A percentile compares a stretch with the other conserved stretches of the same genome.
Conservation (phyloP, 2,329 filamentous ascomycete genomes). For the Dryadomyces quercus-mongolicae region DNA sequence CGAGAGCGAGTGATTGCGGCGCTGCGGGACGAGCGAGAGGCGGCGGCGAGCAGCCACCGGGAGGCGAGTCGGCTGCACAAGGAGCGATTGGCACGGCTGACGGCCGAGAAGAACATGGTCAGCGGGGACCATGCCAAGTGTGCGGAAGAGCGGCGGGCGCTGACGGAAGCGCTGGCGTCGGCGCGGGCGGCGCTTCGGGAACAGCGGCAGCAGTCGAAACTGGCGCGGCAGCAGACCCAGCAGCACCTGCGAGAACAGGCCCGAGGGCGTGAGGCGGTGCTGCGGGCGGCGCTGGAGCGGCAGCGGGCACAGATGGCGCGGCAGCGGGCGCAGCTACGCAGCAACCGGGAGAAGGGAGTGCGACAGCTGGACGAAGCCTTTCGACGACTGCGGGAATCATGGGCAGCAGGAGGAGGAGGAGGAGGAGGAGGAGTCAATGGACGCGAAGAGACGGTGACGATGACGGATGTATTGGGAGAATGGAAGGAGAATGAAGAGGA, state of each 20-base stretch:
- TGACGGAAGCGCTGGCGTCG: slow-evolving; percentile 2
- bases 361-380: slow-evolving; percentile 13
- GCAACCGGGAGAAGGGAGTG: slow-evolving; percentile 10
- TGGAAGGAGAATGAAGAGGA: slow-evolving; percentile 3
- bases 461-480: slow-evolving; percentile 8
- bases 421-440: too few species aligned
- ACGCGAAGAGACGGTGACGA: slow-evolving; percentile 10
- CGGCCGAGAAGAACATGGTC: slow-evolving; percentile 12
- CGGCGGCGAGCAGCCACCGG: slow-evolving; percentile 11
- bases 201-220: neutral
- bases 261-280: slow-evolving; percentile 6
- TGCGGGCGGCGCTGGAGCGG: slow-evolving; percentile 8
- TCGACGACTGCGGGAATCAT: slow-evolving; percentile 12
- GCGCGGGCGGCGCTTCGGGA: slow-evolving; percentile 6
- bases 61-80: slow-evolving; percentile 10
- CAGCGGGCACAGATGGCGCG: slow-evolving; percentile 6
- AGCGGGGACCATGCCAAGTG: slow-evolving; percentile 12
- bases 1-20: slow-evolving; percentile 13
- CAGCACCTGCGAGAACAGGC: neutral
- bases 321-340: slow-evolving; percentile 5
- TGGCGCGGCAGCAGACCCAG: neutral
- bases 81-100: slow-evolving; percentile 11
- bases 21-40: slow-evolving; percentile 10
- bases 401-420: slow-evolving; percentile 5
- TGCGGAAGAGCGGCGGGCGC: slow-evolving; percentile 8